A percentile compares a stretch with the other conserved stretches of the same genome.
Conservation (phyloP, 2,329 filamentous ascomycete genomes). For the Xylaria digitata region DNA sequence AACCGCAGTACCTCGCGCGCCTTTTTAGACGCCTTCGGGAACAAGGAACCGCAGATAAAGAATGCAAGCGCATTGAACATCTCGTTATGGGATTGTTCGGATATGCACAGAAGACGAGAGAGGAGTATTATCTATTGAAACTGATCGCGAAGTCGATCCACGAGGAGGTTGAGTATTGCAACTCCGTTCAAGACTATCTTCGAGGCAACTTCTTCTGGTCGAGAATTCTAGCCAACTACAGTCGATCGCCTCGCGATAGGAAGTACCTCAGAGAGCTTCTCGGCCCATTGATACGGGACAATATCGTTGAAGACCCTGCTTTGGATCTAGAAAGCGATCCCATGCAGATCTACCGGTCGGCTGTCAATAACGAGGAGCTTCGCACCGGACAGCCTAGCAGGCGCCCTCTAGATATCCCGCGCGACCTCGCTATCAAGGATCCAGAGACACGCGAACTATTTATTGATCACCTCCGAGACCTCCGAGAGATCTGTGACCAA, state of each 20-base stretch:
- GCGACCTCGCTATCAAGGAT: conserved; percentile 95
- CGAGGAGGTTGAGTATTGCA: conserved; percentile 83
- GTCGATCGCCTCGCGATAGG: conserved; percentile 88
- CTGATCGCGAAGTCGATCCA: conserved; percentile 83
- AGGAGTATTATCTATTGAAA: conserved; percentile 96
- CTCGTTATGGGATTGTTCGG: conserved; percentile 97
- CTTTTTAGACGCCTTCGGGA: conserved; percentile 88
- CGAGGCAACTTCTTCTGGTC: conserved; percentile 94
- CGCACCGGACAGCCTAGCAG: conserved; percentile 86
- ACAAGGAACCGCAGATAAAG: conserved; percentile 86
- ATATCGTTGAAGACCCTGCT: conserved; percentile 90
- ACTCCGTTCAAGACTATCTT: conserved; percentile 82
- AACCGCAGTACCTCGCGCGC: conserved; percentile 91
- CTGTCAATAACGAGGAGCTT: conserved; percentile 97
- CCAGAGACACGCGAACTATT: conserved; percentile 92
- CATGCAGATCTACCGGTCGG: conserved; percentile 94
- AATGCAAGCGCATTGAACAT: conserved; percentile 90
- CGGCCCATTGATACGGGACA: conserved; percentile 86
- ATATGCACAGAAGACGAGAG: conserved; percentile 94
- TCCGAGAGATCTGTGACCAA: conserved; percentile 93
- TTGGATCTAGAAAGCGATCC: conserved; percentile 96
- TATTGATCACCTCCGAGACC: conserved; percentile 91
- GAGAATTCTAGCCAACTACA: conserved; percentile 86
- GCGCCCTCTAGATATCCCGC: conserved; percentile 83
- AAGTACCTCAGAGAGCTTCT: conserved; percentile 91